Base-by-base conservation (phyloP, 768 basidiomycete genomes). In the Suillus subluteus region DNA sequence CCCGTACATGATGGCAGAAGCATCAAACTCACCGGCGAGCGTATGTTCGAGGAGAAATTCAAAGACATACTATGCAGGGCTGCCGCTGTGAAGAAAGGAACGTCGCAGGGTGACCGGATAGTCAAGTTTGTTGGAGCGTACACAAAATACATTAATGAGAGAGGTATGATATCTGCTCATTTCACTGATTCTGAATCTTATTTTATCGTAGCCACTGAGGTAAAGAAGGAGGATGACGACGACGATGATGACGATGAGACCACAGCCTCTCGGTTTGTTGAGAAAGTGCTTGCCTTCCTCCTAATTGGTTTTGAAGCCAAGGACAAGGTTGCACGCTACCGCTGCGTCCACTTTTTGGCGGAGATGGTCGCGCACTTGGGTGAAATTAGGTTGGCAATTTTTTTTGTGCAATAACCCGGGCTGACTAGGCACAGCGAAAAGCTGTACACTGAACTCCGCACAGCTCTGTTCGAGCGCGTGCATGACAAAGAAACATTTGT, bases 51-150 rank as follows among this genome's bases (percentile, higher is more conserved):
- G 63, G 86, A 89, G 9, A 76, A 79, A 0, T 88, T 96, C 59
- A 76, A 88, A 4, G 78, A 82, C 15, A 81, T 90, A 79, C 75
- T 96, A 5, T 81, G 82, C 50, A 82, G 87, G 62, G 82, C 89
- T 7, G 72, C 97, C 12, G 81, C 85, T 4, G 73, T 92, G 46
- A 98, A 96, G 83, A 97, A 95, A 76, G 96, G 95, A 9, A 84
- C 86, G 1, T 71, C 81, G 0, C 85, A 88, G 15, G 96, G 89
- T 0, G 96, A 98, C 75, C 80, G 91, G 46, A 80, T 90, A 32
- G 80, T 94, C 76, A 95, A 91, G 80, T 98, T 98, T 74, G 80
- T 94, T 4, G 91, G 88, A 3, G 86, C 86, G 15, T 98, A 95
- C 74, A 83, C 91, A 26, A 88, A 82, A 52, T 92, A 90, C 75